A percentile compares a stretch with the other conserved stretches of the same genome.
These are phyloP conservation scores for Cladophialophora immunda DNA, from an alignment of 2,329 filamentous ascomycete species.

Conservation along the genomic window DNA sequence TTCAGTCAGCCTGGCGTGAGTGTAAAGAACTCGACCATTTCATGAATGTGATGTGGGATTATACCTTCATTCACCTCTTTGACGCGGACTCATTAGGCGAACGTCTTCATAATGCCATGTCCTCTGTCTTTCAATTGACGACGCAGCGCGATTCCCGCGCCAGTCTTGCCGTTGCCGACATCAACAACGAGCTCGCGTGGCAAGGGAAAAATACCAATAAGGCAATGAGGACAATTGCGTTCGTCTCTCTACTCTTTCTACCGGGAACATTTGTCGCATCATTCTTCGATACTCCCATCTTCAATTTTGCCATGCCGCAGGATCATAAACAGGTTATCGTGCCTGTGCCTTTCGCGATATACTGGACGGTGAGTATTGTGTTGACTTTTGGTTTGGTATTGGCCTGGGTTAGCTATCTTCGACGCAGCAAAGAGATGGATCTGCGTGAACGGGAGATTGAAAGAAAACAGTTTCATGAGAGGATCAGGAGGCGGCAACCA, in stretches of 20 bases:
- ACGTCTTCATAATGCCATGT: slow-evolving; percentile 36
- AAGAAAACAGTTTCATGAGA: slow-evolving; percentile 24
- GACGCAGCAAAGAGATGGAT: slow-evolving; percentile 22
- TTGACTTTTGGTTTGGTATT: slow-evolving; percentile 26
- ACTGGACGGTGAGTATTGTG: slow-evolving; percentile 27
- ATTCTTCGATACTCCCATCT: slow-evolving; percentile 38
- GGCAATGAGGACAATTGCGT: slow-evolving; percentile 37
- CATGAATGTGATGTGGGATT: slow-evolving; percentile 36
- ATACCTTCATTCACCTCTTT: slow-evolving; percentile 34
- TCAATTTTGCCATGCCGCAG: slow-evolving; percentile 26
- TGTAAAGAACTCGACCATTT: slow-evolving; percentile 31
- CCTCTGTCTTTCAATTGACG: slow-evolving; percentile 30
- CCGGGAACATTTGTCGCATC: slow-evolving; percentile 37
- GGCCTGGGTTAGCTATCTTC: slow-evolving; percentile 31
- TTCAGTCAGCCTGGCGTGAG: slow-evolving; percentile 21
- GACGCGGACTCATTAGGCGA: slow-evolving; percentile 37
- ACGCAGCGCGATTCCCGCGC: slow-evolving; percentile 34
- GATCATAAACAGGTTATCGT: slow-evolving; percentile 23
- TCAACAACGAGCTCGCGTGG: slow-evolving; percentile 38
- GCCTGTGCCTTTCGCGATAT: slow-evolving; percentile 32
- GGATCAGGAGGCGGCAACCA: slow-evolving; percentile 17
- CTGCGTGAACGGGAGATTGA: slow-evolving; percentile 23
- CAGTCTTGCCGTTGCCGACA: slow-evolving; percentile 36
- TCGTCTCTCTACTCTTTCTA: slow-evolving; percentile 34
- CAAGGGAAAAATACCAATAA: slow-evolving; percentile 35